These are phyloP conservation scores for Euphrasia confusa DNA, from an alignment of 257 asterid genomes.

Conservation along the genomic window DNA sequence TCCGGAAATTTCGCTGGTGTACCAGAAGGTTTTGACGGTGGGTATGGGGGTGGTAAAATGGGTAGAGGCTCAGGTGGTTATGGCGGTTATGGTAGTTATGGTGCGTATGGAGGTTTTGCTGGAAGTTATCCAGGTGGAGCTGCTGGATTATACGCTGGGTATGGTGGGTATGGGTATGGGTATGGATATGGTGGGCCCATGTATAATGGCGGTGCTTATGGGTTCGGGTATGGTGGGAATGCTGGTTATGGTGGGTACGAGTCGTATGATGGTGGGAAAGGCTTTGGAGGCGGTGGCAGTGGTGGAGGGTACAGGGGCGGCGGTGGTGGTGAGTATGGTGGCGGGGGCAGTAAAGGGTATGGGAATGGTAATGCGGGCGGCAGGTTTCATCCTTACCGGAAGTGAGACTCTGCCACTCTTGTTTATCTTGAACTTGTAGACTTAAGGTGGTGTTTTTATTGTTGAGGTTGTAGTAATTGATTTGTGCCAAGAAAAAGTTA, in stretches of 20 bases:
- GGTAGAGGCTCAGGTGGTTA: constrained; percentile 71
- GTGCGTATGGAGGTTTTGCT: constrained; percentile 61
- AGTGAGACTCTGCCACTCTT: constrained; percentile 30
- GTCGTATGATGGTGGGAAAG: constrained; percentile 39
- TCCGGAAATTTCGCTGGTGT: constrained; percentile 54
- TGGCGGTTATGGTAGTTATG: constrained; percentile 48
- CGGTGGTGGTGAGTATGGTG: constrained; percentile 39
- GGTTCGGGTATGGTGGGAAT: constrained; percentile 30
- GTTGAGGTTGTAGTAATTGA: constrained; percentile 26
- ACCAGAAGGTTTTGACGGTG: constrained; percentile 58
- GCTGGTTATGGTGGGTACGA: constrained; percentile 63
- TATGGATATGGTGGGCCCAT: constrained; percentile 87
- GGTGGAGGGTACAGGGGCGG: no score
- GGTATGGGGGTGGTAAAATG: constrained; percentile 74
- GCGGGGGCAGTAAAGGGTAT: constrained; percentile 44
- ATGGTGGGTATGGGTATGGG: constrained; percentile 91
- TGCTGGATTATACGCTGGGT: constrained; percentile 68
- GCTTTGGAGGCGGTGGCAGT: constrained; percentile 44
- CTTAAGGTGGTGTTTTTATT: constrained; percentile 22
- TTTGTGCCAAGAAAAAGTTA: constrained; percentile 18
- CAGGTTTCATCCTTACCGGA: constrained; percentile 84
- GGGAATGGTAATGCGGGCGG: constrained; percentile 49
- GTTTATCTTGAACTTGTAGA: neutral
- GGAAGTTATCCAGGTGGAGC: constrained; percentile 66
- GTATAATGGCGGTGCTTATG: constrained; percentile 75